Conservation (phyloP, 371 early-diverging fungal genomes). For the Mucor racemosus region DNA sequence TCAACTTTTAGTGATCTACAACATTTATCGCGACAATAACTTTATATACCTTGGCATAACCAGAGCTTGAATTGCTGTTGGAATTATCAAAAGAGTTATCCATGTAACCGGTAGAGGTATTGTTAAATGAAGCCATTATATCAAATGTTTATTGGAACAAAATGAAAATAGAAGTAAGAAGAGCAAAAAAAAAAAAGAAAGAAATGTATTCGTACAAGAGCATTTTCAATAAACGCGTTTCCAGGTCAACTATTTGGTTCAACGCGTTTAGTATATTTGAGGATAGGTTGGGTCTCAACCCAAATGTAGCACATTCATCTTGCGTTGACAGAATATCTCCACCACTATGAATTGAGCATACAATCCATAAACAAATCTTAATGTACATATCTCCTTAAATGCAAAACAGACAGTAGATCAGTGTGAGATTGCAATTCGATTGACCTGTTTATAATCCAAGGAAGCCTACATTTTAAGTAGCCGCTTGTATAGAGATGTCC, state of each 20-base stretch:
- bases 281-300: no score
- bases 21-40: background rate
- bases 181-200: conserved; percentile 5
- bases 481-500: background rate
- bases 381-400: background rate
- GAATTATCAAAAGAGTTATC: conserved; percentile 14
- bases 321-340: background rate
- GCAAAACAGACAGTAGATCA: background rate
- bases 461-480: background rate
- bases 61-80: background rate
- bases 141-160: background rate
- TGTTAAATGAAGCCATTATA: conserved; percentile 7
- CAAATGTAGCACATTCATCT: background rate
- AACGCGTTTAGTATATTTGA: no score
- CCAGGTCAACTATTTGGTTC: background rate
- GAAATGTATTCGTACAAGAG: background rate
- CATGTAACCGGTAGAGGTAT: conserved; percentile 15
- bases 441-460: background rate
- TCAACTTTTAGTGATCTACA: background rate
- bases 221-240: background rate
- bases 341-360: background rate
- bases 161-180: background rate
- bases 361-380: no score
- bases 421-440: no score
- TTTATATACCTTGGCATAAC: conserved; percentile 9